These are phyloP conservation scores for Colletotrichum plurivorum DNA, from an alignment of 2,329 filamentous ascomycete genomes.

Conservation along the genomic window DNA sequence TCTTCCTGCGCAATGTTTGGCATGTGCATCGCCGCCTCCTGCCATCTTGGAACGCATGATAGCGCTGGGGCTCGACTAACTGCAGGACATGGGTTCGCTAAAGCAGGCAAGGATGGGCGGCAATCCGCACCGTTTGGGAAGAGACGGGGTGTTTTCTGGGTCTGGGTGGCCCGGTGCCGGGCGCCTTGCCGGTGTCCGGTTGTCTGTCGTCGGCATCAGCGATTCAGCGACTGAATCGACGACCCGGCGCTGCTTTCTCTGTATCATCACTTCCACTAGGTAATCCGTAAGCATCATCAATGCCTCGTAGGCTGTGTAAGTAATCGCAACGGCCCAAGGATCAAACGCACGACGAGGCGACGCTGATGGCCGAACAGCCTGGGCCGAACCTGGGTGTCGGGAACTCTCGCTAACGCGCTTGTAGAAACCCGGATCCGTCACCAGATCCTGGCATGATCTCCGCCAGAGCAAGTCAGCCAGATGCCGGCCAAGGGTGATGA, in stretches of 20 bases:
- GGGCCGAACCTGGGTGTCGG: constrained; percentile 39
- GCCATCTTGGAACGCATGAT: constrained; percentile 19
- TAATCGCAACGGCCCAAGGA: not conserved
- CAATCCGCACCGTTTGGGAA: constrained; percentile 15
- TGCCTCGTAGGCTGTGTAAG: no score
- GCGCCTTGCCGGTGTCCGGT: not conserved
- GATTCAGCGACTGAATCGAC: constrained; percentile 28
- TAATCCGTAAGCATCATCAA: no score
- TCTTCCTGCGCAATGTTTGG: not conserved
- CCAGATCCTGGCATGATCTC: constrained; percentile 40
- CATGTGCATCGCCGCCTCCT: constrained; percentile 22
- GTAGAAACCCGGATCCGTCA: constrained; percentile 36
- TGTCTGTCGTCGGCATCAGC: constrained; percentile 27
- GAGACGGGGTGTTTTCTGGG: constrained; percentile 1
- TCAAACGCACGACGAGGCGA: constrained; percentile 3
- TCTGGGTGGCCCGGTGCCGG: no score
- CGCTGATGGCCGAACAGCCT: constrained; percentile 21
- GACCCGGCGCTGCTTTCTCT: constrained; percentile 11
- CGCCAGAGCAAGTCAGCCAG: constrained; percentile 32
- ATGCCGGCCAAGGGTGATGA: constrained; percentile 34
- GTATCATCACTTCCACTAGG: not conserved
- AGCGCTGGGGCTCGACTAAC: constrained; percentile 10
- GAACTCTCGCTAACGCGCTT: constrained; percentile 38
- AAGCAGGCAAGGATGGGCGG: constrained; percentile 29
- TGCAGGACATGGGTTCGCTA: constrained; percentile 18